These are phyloP conservation scores for Trichoderma asperellum DNA, from an alignment of 2,329 filamentous ascomycete species.

Conservation along the genomic window DNA sequence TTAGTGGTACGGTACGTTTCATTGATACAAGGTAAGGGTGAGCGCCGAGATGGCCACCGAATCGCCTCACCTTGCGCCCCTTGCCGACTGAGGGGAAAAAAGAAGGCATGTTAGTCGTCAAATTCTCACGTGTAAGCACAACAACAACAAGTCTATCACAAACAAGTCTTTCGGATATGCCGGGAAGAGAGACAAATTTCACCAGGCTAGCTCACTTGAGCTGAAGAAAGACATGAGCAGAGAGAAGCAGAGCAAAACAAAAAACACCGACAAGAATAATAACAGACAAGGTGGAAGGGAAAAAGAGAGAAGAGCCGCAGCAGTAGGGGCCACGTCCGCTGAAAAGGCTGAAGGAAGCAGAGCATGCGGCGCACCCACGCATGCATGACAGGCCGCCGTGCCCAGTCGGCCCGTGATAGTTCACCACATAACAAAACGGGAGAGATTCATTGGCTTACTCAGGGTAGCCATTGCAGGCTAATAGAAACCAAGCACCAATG, in stretches of 20 bases:
- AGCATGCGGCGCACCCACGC: not conserved
- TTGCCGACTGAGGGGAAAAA: conserved; percentile 59
- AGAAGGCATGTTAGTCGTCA: conserved; percentile 57
- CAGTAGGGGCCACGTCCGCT: conserved; percentile 7
- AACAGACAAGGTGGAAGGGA: not conserved
- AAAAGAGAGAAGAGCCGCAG: not conserved
- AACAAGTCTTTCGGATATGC: conserved; percentile 15
- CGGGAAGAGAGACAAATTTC: not conserved
- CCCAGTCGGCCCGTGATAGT: conserved; percentile 16
- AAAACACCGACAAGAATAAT: not conserved
- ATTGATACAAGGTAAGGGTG: not conserved
- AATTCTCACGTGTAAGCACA: conserved; percentile 10
- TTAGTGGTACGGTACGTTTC: conserved; percentile 23
- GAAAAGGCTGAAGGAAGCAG: conserved; percentile 2
- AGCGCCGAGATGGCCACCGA: conserved; percentile 1
- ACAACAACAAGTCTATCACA: not conserved
- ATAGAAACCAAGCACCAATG: conserved; percentile 10
- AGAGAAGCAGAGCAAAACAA: not conserved
- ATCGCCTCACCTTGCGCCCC: conserved; percentile 56
- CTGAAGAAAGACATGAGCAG: not conserved
- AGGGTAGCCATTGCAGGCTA: conserved; percentile 24
- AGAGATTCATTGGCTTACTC: conserved; percentile 26
- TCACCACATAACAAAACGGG: conserved; percentile 13
- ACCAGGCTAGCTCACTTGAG: conserved; percentile 21
- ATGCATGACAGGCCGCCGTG: conserved; percentile 1